Conservation (phyloP, 331 rosid species). For the Telfairia occidentalis region DNA sequence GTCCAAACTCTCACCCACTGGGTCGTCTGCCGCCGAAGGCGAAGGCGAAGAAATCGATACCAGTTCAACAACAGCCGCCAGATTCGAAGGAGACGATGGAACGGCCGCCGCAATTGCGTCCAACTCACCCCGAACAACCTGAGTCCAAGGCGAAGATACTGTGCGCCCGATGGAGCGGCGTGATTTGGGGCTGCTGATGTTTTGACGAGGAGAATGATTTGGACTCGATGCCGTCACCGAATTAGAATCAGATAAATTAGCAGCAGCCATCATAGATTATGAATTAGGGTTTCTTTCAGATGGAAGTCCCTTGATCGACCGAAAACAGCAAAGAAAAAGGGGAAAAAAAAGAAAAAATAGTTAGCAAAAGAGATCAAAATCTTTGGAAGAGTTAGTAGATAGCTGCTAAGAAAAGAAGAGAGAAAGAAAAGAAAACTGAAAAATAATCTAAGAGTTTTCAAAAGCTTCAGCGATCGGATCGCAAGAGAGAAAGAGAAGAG, state of each 20-base stretch:
- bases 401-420: not conserved
- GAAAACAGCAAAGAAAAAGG: not conserved
- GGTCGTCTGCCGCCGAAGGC: slow-evolving; percentile 25
- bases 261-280: slow-evolving; percentile 34
- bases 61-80: slow-evolving; percentile 22
- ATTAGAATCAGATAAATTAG: slow-evolving; percentile 17
- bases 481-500: slow-evolving; percentile 11
- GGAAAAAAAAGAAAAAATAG: slow-evolving; percentile 9
- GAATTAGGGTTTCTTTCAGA: slow-evolving; percentile 26
- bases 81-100: slow-evolving; percentile 26
- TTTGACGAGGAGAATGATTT: slow-evolving; percentile 33
- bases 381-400: not conserved
- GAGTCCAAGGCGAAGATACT: slow-evolving; percentile 45
- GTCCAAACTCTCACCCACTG: slow-evolving; percentile 30
- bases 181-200: slow-evolving; percentile 28
- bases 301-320: slow-evolving; percentile 37
- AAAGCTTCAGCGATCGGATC: slow-evolving; percentile 54
- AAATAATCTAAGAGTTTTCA: slow-evolving; percentile 27
- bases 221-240: slow-evolving; percentile 13
- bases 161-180: slow-evolving; percentile 25
- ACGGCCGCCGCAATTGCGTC: slow-evolving; percentile 23
- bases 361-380: slow-evolving; percentile 11
- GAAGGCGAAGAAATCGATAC: slow-evolving; percentile 3
- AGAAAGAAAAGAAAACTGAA: slow-evolving; percentile 12
- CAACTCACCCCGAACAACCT: slow-evolving; percentile 48